Percentiles rank a stretch among this genome's conserved stretches.
These are phyloP conservation scores for Leccinum subgranulosum DNA, from an alignment of 768 basidiomycete genomes.

Conservation along the genomic window DNA sequence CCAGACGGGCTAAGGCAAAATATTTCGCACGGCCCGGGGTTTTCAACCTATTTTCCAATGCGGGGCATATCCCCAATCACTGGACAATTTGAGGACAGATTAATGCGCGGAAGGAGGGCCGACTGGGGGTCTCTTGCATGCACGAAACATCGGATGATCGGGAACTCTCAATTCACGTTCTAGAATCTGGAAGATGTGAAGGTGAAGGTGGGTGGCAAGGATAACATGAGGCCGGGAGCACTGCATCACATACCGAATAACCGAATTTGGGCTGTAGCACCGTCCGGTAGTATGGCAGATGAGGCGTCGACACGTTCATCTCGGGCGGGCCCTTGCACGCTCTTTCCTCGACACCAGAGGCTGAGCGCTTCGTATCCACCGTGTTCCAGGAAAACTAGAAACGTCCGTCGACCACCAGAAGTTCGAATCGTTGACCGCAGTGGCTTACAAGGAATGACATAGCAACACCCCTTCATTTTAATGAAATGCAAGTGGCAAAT, in stretches of 20 bases:
- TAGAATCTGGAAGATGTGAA: constrained; percentile 20
- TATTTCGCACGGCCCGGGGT: neutral
- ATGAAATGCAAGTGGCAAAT: constrained; percentile 15
- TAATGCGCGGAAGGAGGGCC: neutral
- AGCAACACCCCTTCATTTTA: constrained; percentile 18
- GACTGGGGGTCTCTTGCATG: constrained; percentile 21
- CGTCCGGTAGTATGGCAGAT: constrained; percentile 8
- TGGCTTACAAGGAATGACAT: constrained; percentile 7
- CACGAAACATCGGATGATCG: constrained; percentile 21
- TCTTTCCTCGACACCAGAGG: constrained; percentile 12
- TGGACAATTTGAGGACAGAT: neutral
- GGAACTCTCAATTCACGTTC: constrained; percentile 19
- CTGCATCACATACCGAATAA: constrained; percentile 13
- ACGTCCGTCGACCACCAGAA: constrained; percentile 6
- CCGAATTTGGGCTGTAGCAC: constrained; percentile 15
- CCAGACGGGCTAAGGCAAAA: neutral
- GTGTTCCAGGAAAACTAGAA: constrained; percentile 13
- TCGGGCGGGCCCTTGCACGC: constrained; percentile 11
- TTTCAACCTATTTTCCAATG: neutral
- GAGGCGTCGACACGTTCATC: constrained; percentile 15
- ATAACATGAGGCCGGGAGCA: constrained; percentile 29
- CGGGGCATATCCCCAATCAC: neutral
- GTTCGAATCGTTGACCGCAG: constrained; percentile 1
- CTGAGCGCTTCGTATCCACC: constrained; percentile 5
- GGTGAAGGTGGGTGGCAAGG: constrained; percentile 25